phyloP scores from a whole-genome alignment of 345 rosid genomes.

The Gossypium australe region DNA sequence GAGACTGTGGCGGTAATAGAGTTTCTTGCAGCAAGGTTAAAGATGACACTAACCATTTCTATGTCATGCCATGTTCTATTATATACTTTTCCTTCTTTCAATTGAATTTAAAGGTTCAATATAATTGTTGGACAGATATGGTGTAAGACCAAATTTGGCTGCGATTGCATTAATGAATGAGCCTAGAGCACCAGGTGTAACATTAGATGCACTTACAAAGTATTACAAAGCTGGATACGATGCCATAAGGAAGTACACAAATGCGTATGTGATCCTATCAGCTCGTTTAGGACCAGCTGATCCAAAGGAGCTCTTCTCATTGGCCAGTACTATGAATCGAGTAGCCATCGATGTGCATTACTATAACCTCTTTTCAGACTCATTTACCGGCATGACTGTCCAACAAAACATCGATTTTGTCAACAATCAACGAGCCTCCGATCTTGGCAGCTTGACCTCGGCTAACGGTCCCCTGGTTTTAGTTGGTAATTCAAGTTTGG shows the following conservation, averaged over 20 bases:
- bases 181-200: conserved; percentile 23
- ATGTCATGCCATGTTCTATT: neutral
- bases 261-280: conserved; percentile 31
- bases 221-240: conserved; percentile 33
- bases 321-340: conserved; percentile 14
- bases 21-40: conserved; percentile 31
- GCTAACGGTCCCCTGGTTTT: conserved; percentile 27
- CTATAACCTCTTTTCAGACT: conserved; percentile 22
- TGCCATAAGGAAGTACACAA: conserved; percentile 31
- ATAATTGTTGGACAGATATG: conserved; percentile 10
- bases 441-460: conserved; percentile 10
- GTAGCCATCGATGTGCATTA: conserved; percentile 41
- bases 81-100: neutral
- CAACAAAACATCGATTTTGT: conserved; percentile 27
- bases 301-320: conserved; percentile 25
- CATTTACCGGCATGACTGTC: conserved; percentile 6
- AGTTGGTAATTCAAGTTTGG: conserved; percentile 20
- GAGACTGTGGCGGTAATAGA: conserved; percentile 35
- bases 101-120: too few species aligned
- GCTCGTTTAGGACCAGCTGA: conserved; percentile 27
- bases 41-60: neutral
- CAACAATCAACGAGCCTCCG: conserved; percentile 15
- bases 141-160: conserved; percentile 11
- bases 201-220: conserved; percentile 19
- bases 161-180: conserved; percentile 42